Conservation (phyloP, 257 asterid species). For the Forsythia viridissima region DNA sequence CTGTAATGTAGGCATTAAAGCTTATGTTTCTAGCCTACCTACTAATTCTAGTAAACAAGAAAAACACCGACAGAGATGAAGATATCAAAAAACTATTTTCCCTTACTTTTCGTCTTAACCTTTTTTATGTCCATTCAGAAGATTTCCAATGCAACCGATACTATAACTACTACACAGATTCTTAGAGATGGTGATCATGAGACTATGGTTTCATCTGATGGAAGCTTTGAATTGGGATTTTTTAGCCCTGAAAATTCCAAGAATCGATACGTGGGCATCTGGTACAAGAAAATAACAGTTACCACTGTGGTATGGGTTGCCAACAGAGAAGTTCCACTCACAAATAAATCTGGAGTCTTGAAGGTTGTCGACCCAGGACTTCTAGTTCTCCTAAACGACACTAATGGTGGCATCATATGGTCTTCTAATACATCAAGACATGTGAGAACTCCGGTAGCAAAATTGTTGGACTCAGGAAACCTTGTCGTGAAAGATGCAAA, state of each 20-base stretch:
- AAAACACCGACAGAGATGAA: background rate
- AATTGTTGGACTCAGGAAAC: constrained; percentile 28
- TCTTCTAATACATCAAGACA: background rate
- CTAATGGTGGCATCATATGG: constrained; percentile 18
- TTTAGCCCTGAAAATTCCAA: constrained; percentile 25
- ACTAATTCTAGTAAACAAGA: background rate
- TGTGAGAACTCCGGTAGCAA: background rate
- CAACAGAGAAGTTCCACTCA: constrained; percentile 17
- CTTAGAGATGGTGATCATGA: constrained; percentile 23
- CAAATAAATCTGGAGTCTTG: background rate
- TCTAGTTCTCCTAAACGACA: constrained; percentile 15
- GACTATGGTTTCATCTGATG: constrained; percentile 27
- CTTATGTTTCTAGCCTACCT: background rate
- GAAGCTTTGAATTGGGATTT: constrained; percentile 38
- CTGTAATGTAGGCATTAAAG: background rate
- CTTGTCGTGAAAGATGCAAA: constrained; percentile 32
- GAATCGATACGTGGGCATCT: constrained; percentile 19
- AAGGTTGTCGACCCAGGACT: background rate
- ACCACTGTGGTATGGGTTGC: constrained; percentile 21
- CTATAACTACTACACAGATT: constrained; percentile 11
- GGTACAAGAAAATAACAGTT: constrained; percentile 18
- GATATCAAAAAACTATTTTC: background rate
- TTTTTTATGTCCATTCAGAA: background rate
- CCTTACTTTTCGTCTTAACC: background rate
- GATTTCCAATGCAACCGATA: constrained; percentile 15